A percentile compares a stretch with the other conserved stretches of the same genome.
Evolutionary conservation across 1,139 yeast species (phyloP).

Genomic region (Maudiozyma humilis): DNA sequence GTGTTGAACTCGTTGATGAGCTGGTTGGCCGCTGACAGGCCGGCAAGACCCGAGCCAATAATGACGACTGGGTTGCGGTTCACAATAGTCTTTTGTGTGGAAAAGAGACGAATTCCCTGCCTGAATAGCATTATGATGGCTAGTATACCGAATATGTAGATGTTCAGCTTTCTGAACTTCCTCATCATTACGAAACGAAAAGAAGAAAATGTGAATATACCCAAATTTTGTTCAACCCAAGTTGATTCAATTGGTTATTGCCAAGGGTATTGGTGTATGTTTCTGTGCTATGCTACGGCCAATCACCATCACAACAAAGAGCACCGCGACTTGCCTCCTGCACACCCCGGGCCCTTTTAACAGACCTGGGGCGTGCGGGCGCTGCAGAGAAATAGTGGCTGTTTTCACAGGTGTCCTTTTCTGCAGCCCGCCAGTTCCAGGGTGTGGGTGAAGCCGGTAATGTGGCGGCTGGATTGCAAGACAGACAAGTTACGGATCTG

Average conservation of each 20-base stretch:
- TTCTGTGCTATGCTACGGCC: no score
- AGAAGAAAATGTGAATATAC: neutral
- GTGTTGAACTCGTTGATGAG: slow-evolving; percentile 43
- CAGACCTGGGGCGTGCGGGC: neutral
- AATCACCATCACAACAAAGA: no score
- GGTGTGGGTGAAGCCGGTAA: no score
- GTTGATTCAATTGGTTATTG: no score
- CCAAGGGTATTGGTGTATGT: no score
- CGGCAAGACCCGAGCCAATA: slow-evolving; percentile 78
- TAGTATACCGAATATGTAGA: neutral
- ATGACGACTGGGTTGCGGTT: slow-evolving; percentile 40
- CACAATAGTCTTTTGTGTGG: neutral
- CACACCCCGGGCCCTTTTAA: neutral
- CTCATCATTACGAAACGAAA: slow-evolving; percentile 1
- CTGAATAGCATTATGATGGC: neutral
- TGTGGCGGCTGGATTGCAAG: no score
- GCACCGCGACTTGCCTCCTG: no score
- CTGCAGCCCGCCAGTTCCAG: neutral
- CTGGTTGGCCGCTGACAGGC: slow-evolving; percentile 65
- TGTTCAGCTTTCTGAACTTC: slow-evolving; percentile 1
- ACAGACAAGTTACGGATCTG: no score
- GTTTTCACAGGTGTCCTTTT: neutral
- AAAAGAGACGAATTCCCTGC: slow-evolving; percentile 2
- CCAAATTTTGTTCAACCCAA: no score
- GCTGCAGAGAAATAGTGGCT: neutral